Evolutionary conservation across 2,329 filamentous ascomycete species (phyloP).

Genomic region (Fusarium ramigenum): DNA sequence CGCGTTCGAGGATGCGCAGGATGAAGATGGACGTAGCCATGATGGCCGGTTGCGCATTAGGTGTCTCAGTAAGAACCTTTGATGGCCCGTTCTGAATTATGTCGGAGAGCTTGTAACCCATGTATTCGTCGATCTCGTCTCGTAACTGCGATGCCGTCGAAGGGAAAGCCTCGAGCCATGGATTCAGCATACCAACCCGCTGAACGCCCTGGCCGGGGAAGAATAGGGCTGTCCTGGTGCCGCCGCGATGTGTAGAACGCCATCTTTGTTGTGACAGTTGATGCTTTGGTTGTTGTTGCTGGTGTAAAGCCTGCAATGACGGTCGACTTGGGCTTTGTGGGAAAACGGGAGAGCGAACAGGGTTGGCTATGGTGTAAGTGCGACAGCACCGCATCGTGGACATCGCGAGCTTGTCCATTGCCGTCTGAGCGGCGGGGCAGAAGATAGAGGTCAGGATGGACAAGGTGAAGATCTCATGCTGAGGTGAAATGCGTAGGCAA

Average conservation of each 20-base stretch:
- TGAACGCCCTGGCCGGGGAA: constrained; percentile 86
- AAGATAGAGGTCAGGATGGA: constrained; percentile 34
- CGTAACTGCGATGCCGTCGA: constrained; percentile 77
- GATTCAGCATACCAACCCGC: constrained; percentile 84
- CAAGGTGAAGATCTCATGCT: constrained; percentile 34
- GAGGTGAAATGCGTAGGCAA: constrained; percentile 7
- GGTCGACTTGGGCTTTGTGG: constrained; percentile 4
- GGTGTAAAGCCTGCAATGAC: constrained; percentile 1
- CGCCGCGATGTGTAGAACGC: constrained; percentile 47
- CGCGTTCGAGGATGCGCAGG: constrained; percentile 83
- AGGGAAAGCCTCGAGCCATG: constrained; percentile 90
- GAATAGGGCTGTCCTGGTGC: constrained; percentile 66
- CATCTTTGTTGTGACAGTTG: constrained; percentile 30
- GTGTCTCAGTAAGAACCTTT: constrained; percentile 78
- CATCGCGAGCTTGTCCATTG: constrained; percentile 47
- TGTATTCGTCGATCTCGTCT: constrained; percentile 83
- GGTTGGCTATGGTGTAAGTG: constrained; percentile 23
- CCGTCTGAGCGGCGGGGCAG: constrained; percentile 40
- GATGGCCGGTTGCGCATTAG: constrained; percentile 93
- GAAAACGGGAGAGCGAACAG: constrained; percentile 1
- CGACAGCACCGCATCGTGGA: constrained; percentile 42
- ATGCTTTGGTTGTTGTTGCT: constrained; percentile 3
- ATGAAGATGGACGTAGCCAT: constrained; percentile 95
- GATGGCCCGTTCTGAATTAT: constrained; percentile 85
- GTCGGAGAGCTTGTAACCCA: constrained; percentile 78